phyloP scores from a whole-genome alignment of 257 asterid genomes.

The Oldenlandia corymbosa region DNA sequence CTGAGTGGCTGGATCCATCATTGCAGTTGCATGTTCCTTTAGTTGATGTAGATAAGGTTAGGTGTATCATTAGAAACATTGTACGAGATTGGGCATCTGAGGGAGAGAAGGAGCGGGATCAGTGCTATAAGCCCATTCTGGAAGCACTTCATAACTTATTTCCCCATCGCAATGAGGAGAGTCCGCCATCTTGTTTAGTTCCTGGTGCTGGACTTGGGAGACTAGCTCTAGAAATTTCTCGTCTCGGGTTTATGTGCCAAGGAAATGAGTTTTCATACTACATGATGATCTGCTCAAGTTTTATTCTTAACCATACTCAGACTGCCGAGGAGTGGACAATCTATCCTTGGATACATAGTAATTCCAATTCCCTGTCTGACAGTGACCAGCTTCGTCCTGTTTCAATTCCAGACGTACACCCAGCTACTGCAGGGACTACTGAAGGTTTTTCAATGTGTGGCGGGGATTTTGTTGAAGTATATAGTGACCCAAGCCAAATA shows the following conservation, averaged over 20 bases:
- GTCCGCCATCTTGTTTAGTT: constrained; percentile 89
- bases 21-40: too few species aligned
- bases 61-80: constrained; percentile 89
- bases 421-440: constrained; percentile 97
- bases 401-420: constrained; percentile 87
- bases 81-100: constrained; percentile 98
- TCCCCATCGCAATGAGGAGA: constrained; percentile 54
- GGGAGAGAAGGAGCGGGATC: constrained; percentile 90
- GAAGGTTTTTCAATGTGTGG: constrained; percentile 99
- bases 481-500: constrained; percentile 79
- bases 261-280: constrained; percentile 98
- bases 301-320: constrained; percentile 71
- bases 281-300: constrained; percentile 99
- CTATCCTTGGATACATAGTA: constrained; percentile 97
- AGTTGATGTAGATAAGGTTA: too few species aligned
- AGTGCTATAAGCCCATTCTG: constrained; percentile 86
- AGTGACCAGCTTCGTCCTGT: constrained; percentile 89
- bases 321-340: constrained; percentile 83
- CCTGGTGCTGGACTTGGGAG: constrained; percentile 99
- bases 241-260: constrained; percentile 84
- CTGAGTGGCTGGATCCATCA: too few species aligned
- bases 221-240: constrained; percentile 89
- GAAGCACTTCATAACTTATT: constrained; percentile 70
- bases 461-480: constrained; percentile 96
- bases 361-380: constrained; percentile 84